Percentiles rank a stretch among this genome's conserved stretches.
These are phyloP conservation scores for Russula lepida DNA, from an alignment of 768 basidiomycete species.

Conservation along the genomic window DNA sequence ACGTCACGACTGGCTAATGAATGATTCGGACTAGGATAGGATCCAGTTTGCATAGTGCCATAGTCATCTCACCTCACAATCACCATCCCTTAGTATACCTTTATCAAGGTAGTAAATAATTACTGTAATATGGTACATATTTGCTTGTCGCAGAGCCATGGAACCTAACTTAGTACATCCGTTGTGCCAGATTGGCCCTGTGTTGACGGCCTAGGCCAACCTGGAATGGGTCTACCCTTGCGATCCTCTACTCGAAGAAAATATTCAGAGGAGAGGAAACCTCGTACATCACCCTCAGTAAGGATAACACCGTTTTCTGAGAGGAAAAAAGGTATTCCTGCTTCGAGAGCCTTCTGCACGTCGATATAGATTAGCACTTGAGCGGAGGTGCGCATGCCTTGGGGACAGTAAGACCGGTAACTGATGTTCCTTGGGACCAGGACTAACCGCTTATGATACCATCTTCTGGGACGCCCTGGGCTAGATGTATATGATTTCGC, in stretches of 20 bases:
- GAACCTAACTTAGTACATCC: neutral
- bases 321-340: slow-evolving; percentile 65
- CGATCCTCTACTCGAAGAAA: slow-evolving; percentile 62
- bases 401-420: neutral
- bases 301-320: slow-evolving; percentile 87
- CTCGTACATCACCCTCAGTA: slow-evolving; percentile 63
- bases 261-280: slow-evolving; percentile 51
- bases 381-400: slow-evolving; percentile 77
- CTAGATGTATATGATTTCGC: slow-evolving; percentile 89
- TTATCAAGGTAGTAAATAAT: neutral
- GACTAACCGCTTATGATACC: slow-evolving; percentile 68
- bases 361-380: slow-evolving; percentile 79
- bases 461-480: slow-evolving; percentile 61
- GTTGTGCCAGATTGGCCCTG: neutral
- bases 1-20: slow-evolving; percentile 13
- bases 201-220: slow-evolving; percentile 21
- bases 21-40: slow-evolving; percentile 16
- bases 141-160: neutral
- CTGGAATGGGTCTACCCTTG: slow-evolving; percentile 26
- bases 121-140: neutral
- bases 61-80: neutral
- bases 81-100: neutral
- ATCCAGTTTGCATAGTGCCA: neutral
- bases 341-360: slow-evolving; percentile 56
- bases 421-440: neutral